Base-by-base conservation (phyloP, 768 basidiomycete genomes). In the Suillus brevipes region DNA sequence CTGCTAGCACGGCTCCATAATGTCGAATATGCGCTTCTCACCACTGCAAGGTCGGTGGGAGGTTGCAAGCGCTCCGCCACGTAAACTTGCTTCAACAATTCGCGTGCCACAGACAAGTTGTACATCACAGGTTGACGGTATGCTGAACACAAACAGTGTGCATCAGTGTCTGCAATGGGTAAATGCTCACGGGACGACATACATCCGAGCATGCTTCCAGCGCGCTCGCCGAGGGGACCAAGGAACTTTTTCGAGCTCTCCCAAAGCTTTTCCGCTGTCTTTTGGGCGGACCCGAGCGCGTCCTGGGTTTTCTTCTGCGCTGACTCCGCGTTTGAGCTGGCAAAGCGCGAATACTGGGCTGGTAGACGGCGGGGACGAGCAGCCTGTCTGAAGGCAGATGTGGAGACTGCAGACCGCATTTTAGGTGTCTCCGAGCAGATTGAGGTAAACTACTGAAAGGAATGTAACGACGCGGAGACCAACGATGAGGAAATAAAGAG, bases 81-180 rank as follows among this genome's bases (percentile, higher is more conserved):
- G 77, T 93, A 93, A 61, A 94, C 81, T 66, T 90, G 88, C 78
- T 91, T 92, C 61, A 85, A 71, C 58, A 97, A 69, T 73, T 95
- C 93, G 61, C 88, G 86, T 23, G 86, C 81, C 57, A 96, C 92
- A 61, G 88, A 74, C 36, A 91, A 79, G 80, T 95, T 94, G 82
- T 94, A 95, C 36, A 85, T 65, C 42, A 95, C 73, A 6, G 93
- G 92, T 72, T 91, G 83, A 66, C 87, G 87, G 81, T 94, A 93
- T 12, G 87, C 94, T 87, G 65, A 42, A 28, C 6, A 20, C 37
- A 56, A 57, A 40, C 38, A 38, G 38, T 28, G 25, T 13, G 18
- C 16, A 40, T 45, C 13, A n/a, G 52, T 37, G n/a, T 61, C 25
- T 52, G 36, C 52, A 6, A 31, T 63, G 38, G 16, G 13, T 16